Conservation (phyloP, 306 rosid species). For the Rosa persica region DNA sequence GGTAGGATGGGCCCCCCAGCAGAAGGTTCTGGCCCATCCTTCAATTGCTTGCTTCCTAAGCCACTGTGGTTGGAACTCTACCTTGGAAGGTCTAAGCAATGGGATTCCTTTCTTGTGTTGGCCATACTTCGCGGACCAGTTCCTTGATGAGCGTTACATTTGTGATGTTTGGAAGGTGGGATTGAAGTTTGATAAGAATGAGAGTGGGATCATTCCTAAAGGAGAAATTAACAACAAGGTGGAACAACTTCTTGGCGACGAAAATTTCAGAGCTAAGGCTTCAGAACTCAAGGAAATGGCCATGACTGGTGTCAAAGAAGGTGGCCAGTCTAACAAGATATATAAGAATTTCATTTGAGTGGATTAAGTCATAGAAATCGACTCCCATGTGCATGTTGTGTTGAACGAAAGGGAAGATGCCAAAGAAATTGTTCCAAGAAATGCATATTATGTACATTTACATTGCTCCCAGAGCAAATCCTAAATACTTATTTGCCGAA, state of each 20-base stretch:
- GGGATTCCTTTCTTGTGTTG: conserved; percentile 67
- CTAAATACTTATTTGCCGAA: background rate
- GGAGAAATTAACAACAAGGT: conserved; percentile 48
- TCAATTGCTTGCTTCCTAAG: conserved; percentile 69
- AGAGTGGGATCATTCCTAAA: conserved; percentile 33
- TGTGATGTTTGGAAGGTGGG: conserved; percentile 77
- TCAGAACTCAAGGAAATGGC: conserved; percentile 38
- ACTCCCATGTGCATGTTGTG: background rate
- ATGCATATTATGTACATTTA: background rate
- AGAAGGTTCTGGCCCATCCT: conserved; percentile 44
- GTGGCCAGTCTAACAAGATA: conserved; percentile 43
- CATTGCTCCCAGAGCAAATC: background rate
- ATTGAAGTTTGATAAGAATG: conserved; percentile 33
- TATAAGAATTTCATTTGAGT: conserved; percentile 47
- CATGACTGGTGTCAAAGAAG: conserved; percentile 25
- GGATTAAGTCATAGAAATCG: conserved; percentile 55
- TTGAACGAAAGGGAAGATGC: no score
- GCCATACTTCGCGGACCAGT: conserved; percentile 74
- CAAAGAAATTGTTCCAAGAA: background rate
- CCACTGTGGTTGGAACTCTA: conserved; percentile 83
- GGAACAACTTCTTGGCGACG: conserved; percentile 42
- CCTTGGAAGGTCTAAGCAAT: conserved; percentile 52
- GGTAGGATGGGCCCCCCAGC: conserved; percentile 40
- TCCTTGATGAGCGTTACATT: conserved; percentile 45
- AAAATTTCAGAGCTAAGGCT: conserved; percentile 35